phyloP scores from a whole-genome alignment of 179 eudicot species.

The Patellifolia procumbens region DNA sequence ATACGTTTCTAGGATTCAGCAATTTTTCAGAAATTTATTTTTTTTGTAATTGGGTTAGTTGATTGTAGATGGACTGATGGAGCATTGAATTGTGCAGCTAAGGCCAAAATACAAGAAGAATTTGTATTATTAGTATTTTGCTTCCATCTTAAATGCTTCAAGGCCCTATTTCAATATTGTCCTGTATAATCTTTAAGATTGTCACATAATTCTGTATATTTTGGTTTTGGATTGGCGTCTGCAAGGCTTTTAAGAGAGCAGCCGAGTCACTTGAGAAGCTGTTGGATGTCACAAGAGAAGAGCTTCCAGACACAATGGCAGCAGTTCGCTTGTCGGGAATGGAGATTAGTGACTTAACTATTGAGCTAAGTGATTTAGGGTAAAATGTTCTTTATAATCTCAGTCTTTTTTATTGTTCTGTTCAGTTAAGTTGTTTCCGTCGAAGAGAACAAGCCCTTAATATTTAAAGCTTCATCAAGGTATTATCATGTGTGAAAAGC shows the following conservation, averaged over 20 bases:
- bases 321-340: conserved; percentile 89
- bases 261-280: conserved; percentile 85
- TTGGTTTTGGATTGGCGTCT: conserved; percentile 23
- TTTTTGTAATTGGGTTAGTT: not conserved
- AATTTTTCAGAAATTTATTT: not conserved
- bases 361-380: conserved; percentile 96
- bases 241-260: conserved; percentile 85
- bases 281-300: conserved; percentile 79
- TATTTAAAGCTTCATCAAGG: not conserved
- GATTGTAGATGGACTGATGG: not conserved
- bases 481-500: not conserved
- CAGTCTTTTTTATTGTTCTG: not conserved
- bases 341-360: conserved; percentile 94
- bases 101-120: not conserved
- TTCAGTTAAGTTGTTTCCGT: too few species aligned
- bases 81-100: not conserved
- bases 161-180: not conserved
- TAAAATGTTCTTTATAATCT: conserved; percentile 21
- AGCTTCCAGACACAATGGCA: conserved; percentile 94
- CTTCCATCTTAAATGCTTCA: not conserved
- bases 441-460: too few species aligned
- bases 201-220: not conserved
- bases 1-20: not conserved
- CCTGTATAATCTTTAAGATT: not conserved
- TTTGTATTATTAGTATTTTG: not conserved